Evolutionary conservation across 176 grass and related monocot species (phyloP), one percentile per base, ranked within the genome.

Genomic region (sorghum (Sorghum bicolor)): DNA sequence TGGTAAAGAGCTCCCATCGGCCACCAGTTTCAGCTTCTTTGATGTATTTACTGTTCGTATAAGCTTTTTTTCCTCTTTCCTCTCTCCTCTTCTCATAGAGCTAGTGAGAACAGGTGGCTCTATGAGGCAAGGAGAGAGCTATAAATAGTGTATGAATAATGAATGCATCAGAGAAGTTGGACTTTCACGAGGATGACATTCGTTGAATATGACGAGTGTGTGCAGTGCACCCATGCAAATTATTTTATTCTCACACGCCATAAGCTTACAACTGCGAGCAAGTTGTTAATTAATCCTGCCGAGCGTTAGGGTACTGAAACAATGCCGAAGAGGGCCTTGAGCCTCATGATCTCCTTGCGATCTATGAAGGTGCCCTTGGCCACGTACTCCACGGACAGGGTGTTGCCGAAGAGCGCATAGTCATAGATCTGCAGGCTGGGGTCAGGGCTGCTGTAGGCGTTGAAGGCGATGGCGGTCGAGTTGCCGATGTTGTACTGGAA

Each of bases 401-500:
- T 13, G 77, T 83, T 91, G 11, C n/a, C 88, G 77, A 91, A 93
- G 65, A 96, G 81, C 20, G 84, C 88, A 37, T 19, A 74, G 34
- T 67, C 32, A 3, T 47, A 30, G 40, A 87, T 70, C 91, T 96
- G 94, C 11, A 91, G 28, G 20, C 94, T 88, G 2, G 88, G 91
- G 36, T 85, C 83, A 5, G 77, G 8, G 66, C 37, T 89, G 83
- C 81, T 91, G 73, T 87, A 93, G 8, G 67, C 74, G 10, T 81
- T 84, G 38, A 89, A 1, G 34, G 45, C 86, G 7, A 85, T 67
- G 5, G 86, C 86, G 7, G 65, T 77, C 14, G 19, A 1, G 1
- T 39, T 37, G 70, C 88, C 88, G n/a, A 24, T 3, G 60, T 91
- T 96, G 69, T 89, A 87, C 84, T 91, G 89, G 63, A 64, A 96